Evolutionary conservation across 2,329 filamentous ascomycete species (phyloP), one percentile per base, ranked within the genome.

Genomic region (Ascochyta koolunga): DNA sequence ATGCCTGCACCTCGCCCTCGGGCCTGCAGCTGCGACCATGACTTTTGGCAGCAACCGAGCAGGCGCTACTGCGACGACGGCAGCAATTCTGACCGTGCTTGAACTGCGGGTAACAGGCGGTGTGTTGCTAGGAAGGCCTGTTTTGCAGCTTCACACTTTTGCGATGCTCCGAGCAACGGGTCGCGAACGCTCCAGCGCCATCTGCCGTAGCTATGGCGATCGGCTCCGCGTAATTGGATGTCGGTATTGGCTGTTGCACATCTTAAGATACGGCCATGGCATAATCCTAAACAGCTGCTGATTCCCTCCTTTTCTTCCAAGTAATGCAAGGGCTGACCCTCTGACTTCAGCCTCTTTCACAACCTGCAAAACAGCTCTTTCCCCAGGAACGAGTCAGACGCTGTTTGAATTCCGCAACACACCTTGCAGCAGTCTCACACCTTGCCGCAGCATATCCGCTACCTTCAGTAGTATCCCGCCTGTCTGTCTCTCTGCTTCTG

Each of bases 301-400:
- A 59, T 67, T 59, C 59, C 57, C 59, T 56, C 52, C 48, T 65
- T 68, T 65, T 64, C 67, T 66, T 64, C 66, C 62, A 61, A 66
- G 66, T 61, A 62, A 72, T 66, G 69, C 69, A 73, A 73, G 69
- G 70, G 62, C 69, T 62, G 62, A 60, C 60, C 57, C 61, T 63
- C 60, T 61, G 51, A 59, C 58, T 61, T 62, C 54, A 62, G 53
- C 62, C 62, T 61, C 56, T 50, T 55, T 51, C 58, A 33, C 45
- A 55, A 37, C 58, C 44, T 56, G 50, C 45, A 51, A 47, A 50
- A 57, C 60, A 57, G 59, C 60, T 61, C 59, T 59, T 40, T 55
- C 57, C 56, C 54, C 62, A 65, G 60, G 58, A 60, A 63, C 70
- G 60, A 68, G 64, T 65, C 66, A 60, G 62, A 60, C 54, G 49